These are phyloP conservation scores for Lophiostoma macrostomum DNA, from an alignment of 495 filamentous ascomycete species.

Conservation along the genomic window DNA sequence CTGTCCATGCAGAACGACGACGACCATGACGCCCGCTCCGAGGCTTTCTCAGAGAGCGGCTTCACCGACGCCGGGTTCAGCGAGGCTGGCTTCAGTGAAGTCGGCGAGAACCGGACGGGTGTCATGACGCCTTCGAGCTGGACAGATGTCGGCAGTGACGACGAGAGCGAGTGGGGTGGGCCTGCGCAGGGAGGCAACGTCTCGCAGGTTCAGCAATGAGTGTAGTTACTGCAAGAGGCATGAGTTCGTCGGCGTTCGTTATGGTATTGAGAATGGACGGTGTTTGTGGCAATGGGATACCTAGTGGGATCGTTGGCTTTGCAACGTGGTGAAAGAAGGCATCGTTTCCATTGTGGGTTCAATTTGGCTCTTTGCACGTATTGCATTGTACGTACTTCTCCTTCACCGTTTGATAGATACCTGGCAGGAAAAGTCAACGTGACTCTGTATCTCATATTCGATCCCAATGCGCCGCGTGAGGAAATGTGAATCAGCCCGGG, in stretches of 20 bases:
- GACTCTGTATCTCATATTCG: no score
- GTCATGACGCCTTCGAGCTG: conserved; percentile 31
- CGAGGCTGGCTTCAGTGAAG: conserved; percentile 25
- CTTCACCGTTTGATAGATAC: no score
- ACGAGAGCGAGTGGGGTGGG: conserved; percentile 31
- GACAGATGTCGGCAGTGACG: conserved; percentile 36
- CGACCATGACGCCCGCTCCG: conserved; percentile 30
- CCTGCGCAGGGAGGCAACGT: conserved; percentile 8
- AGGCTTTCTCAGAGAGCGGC: conserved; percentile 28
- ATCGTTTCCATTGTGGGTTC: no score
- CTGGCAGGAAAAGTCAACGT: no score
- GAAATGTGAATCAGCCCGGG: no score
- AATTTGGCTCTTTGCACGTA: no score
- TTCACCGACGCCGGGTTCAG: conserved; percentile 27
- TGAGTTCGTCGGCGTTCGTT: not conserved
- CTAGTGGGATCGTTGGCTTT: not conserved
- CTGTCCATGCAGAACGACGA: conserved; percentile 29
- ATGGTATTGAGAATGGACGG: not conserved
- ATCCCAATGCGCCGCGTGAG: no score
- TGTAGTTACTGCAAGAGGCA: no score
- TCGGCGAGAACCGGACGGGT: conserved; percentile 13
- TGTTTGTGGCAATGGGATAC: not conserved
- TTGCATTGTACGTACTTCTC: no score
- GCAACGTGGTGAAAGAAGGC: no score
- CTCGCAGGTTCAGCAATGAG: not conserved